Conservation (phyloP, 2,329 filamentous ascomycete genomes). For the Aciculosporium take region DNA sequence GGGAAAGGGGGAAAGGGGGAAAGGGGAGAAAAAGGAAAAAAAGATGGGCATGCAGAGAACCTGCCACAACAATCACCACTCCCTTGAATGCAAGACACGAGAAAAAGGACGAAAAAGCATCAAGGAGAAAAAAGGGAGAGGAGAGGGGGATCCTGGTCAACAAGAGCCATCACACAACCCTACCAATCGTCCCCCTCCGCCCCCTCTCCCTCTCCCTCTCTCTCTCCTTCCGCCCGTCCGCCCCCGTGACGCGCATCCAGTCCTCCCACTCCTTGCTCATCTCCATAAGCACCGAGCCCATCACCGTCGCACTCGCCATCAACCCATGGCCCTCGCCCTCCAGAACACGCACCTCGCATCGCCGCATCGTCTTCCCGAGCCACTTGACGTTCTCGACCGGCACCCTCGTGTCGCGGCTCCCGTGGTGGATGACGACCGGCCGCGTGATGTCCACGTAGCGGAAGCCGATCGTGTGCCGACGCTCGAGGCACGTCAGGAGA, state of each 20-base stretch:
- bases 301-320: constrained; percentile 87
- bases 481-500: constrained; percentile 80
- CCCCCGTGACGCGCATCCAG: constrained; percentile 51
- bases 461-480: constrained; percentile 84
- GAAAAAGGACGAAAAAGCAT: background rate
- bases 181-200: constrained; percentile 13
- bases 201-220: constrained; percentile 20
- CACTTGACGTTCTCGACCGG: constrained; percentile 91
- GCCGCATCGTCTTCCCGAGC: constrained; percentile 85
- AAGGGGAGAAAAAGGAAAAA: background rate
- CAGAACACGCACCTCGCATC: constrained; percentile 80
- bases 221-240: constrained; percentile 20
- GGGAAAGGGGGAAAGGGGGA: background rate
- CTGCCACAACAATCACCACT: too few species aligned
- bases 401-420: constrained; percentile 76
- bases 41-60: too few species aligned
- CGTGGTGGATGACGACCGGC: constrained; percentile 86
- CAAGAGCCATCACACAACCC: background rate
- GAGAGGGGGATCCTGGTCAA: too few species aligned
- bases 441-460: constrained; percentile 92
- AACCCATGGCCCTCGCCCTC: constrained; percentile 88
- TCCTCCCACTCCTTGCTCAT: constrained; percentile 91
- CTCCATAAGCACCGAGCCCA: constrained; percentile 89
- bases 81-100: too few species aligned
- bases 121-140: too few species aligned